A percentile compares a stretch with the other conserved stretches of the same genome.
Conservation (phyloP, 2,329 filamentous ascomycete species). For the Spiromastix sp. region DNA sequence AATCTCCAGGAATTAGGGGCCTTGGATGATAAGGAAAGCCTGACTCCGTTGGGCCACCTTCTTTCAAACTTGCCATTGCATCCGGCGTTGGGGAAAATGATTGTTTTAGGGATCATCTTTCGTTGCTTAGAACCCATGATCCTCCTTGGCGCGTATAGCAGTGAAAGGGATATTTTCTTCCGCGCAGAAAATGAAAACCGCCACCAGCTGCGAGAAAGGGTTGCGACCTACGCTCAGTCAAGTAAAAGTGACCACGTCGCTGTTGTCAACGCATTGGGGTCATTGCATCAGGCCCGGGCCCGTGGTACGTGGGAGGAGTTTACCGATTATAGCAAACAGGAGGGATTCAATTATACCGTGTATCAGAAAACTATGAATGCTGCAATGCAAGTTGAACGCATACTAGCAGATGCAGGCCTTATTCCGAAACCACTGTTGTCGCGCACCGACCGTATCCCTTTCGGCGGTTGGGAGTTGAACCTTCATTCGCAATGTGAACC, state of each 20-base stretch:
- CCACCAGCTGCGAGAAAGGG: constrained; percentile 11
- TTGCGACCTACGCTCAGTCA: constrained; percentile 22
- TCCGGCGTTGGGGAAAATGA: constrained; percentile 39
- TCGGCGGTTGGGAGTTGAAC: constrained; percentile 31
- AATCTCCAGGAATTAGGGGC: constrained; percentile 33
- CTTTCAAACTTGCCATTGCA: constrained; percentile 33
- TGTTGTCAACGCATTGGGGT: constrained; percentile 32
- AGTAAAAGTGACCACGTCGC: constrained; percentile 38
- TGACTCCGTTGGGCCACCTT: constrained; percentile 39
- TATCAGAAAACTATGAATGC: constrained; percentile 26
- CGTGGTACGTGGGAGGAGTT: constrained; percentile 18
- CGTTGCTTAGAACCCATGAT: constrained; percentile 42
- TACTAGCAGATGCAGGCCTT: constrained; percentile 25
- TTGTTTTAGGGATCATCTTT: constrained; percentile 42
- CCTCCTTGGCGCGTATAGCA: constrained; percentile 30
- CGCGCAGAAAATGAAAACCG: constrained; percentile 17
- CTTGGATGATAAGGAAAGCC: constrained; percentile 31
- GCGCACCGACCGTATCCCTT: constrained; percentile 9
- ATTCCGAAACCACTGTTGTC: constrained; percentile 15
- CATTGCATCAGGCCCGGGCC: constrained; percentile 21
- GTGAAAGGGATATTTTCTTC: constrained; percentile 26
- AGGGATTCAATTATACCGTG: constrained; percentile 26
- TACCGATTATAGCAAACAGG: constrained; percentile 19
- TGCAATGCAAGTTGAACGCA: constrained; percentile 27
- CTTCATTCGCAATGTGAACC: constrained; percentile 32